Conservation (phyloP, 768 basidiomycete species). For the Crassisporium funariophilum region DNA sequence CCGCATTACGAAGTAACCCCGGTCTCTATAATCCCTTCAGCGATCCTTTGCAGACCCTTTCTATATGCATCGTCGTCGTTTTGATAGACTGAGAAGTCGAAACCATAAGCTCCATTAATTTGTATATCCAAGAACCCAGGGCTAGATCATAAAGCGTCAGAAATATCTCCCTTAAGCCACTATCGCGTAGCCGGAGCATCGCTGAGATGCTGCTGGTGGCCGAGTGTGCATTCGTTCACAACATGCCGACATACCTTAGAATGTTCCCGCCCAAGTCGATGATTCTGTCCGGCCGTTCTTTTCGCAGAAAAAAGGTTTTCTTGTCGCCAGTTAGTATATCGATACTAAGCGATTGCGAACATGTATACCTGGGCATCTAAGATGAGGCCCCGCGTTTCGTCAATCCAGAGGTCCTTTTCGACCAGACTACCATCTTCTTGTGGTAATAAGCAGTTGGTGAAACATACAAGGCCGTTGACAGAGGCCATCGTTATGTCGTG, state of each 20-base stretch:
- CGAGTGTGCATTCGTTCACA: too few relatives aligned
- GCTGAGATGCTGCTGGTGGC: too few relatives aligned
- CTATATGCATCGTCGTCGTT: conserved; percentile 69
- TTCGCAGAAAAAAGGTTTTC: conserved; percentile 67
- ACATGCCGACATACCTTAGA: conserved; percentile 65
- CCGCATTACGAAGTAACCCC: conserved; percentile 76
- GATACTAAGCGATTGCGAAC: background rate
- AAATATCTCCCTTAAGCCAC: too few relatives aligned
- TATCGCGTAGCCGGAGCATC: too few relatives aligned
- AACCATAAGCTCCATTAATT: conserved; percentile 87
- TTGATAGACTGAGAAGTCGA: conserved; percentile 85
- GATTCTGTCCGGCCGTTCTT: conserved; percentile 59
- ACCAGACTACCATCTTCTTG: conserved; percentile 78
- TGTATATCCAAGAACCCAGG: conserved; percentile 89
- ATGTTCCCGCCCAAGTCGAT: conserved; percentile 80
- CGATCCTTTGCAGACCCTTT: conserved; percentile 66
- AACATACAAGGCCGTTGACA: conserved; percentile 73
- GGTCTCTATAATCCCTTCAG: conserved; percentile 79
- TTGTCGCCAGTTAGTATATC: conserved; percentile 27
- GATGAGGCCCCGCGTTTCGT: conserved; percentile 71
- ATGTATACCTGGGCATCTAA: conserved; percentile 70
- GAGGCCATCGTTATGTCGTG: conserved; percentile 37
- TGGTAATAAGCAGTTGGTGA: conserved; percentile 84
- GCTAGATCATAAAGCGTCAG: conserved; percentile 36
- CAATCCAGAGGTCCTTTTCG: conserved; percentile 81